Evolutionary conservation across 192 early-diverging fungal genomes (phyloP).

Genomic region (Lobosporangium transversale): DNA sequence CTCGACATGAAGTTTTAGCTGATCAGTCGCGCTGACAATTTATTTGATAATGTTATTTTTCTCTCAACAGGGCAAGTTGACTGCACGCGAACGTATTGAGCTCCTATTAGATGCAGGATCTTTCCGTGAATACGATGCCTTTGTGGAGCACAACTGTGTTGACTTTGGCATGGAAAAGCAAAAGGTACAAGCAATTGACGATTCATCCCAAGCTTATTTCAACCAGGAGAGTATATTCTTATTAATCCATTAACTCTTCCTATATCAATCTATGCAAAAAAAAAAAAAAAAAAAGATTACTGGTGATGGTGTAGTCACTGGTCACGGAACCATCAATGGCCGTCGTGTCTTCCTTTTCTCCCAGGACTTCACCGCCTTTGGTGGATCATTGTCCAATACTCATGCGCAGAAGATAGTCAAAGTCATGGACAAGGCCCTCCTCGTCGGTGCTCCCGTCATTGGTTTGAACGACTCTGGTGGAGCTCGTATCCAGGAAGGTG

Average conservation of each 20-base stretch:
- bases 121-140: slow-evolving; percentile 92
- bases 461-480: slow-evolving; percentile 98
- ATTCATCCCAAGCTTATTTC: too few relatives aligned
- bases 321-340: slow-evolving; percentile 93
- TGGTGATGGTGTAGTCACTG: slow-evolving; percentile 96
- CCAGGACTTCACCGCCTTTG: slow-evolving; percentile 95
- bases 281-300: slow-evolving; percentile 78
- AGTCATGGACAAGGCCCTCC: slow-evolving; percentile 92
- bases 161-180: slow-evolving; percentile 90
- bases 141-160: slow-evolving; percentile 93
- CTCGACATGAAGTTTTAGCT: too few relatives aligned
- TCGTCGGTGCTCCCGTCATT: slow-evolving; percentile 93
- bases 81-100: slow-evolving; percentile 89
- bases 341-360: slow-evolving; percentile 91
- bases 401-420: slow-evolving; percentile 95
- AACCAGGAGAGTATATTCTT: too few relatives aligned
- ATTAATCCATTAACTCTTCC: too few relatives aligned
- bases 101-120: slow-evolving; percentile 84
- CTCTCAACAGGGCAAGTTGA: slow-evolving; percentile 85
- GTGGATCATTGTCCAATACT: slow-evolving; percentile 87
- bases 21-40: too few relatives aligned
- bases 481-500: slow-evolving; percentile 98
- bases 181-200: slow-evolving; percentile 59
- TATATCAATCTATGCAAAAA: too few relatives aligned
- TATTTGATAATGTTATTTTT: too few relatives aligned